Evolutionary conservation across 148 eudicot genomes (phyloP).

Genomic region (Hydrangea macrophylla): DNA sequence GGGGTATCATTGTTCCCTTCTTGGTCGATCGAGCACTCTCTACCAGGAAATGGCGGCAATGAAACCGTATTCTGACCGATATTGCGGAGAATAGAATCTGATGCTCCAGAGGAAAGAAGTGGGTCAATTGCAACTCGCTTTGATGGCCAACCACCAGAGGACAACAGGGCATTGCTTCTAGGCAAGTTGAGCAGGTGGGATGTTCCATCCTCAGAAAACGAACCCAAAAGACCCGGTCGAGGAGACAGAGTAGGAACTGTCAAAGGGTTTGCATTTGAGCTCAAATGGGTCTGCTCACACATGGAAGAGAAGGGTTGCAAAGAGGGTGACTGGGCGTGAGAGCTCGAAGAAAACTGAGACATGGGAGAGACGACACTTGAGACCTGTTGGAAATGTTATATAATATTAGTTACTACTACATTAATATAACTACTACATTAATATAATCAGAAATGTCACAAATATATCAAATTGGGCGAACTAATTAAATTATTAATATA

Average conservation of each 20-base stretch:
- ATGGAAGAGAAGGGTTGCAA: slow-evolving; percentile 41
- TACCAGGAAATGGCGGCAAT: slow-evolving; percentile 76
- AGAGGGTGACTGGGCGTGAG: slow-evolving; percentile 48
- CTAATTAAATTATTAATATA: no score
- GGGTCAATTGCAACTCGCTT: slow-evolving; percentile 68
- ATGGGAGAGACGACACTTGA: slow-evolving; percentile 31
- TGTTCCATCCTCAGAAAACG: slow-evolving; percentile 59
- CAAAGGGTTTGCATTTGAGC: slow-evolving; percentile 33
- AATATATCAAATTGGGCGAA: no score
- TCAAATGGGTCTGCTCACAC: slow-evolving; percentile 38
- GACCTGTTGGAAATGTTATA: no score
- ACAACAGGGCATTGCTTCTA: slow-evolving; percentile 37
- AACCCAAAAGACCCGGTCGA: slow-evolving; percentile 54
- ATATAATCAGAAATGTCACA: no score
- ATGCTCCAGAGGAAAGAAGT: slow-evolving; percentile 36
- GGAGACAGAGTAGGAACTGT: slow-evolving; percentile 51
- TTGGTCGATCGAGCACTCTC: slow-evolving; percentile 56
- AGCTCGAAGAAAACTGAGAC: slow-evolving; percentile 42
- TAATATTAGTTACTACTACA: no score
- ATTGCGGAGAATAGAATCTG: slow-evolving; percentile 42
- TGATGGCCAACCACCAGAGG: slow-evolving; percentile 51
- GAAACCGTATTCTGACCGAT: slow-evolving; percentile 47
- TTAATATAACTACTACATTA: no score
- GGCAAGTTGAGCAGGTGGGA: slow-evolving; percentile 51
- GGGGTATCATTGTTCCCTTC: slow-evolving; percentile 55